phyloP scores from a whole-genome alignment of 2,329 filamentous ascomycete species.

The Microdochium nivale region DNA sequence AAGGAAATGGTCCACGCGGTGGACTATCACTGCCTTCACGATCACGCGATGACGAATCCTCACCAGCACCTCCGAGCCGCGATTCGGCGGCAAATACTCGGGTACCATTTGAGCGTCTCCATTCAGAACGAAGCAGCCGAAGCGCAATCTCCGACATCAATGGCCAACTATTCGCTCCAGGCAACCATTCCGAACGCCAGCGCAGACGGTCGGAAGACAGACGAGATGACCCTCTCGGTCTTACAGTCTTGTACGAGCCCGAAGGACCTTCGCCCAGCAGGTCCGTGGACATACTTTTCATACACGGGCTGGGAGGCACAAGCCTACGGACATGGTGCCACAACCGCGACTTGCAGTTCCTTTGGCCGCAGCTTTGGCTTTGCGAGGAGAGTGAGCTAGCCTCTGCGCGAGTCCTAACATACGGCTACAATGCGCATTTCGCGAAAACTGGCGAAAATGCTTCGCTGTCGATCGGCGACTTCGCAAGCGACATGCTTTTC shows the following conservation, averaged over 20 bases:
- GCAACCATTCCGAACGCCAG: not conserved
- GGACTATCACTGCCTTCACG: too few species aligned
- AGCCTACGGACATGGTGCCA: conserved; percentile 12
- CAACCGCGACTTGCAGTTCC: conserved; percentile 6
- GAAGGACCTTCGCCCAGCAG: conserved; percentile 3
- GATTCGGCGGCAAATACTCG: not conserved
- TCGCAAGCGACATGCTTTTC: conserved; percentile 14
- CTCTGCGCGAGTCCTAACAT: conserved; percentile 11
- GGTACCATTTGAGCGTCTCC: too few species aligned
- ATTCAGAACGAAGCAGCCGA: too few species aligned
- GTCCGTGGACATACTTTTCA: conserved; percentile 14
- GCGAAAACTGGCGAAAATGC: conserved; percentile 5
- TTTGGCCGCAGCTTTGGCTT: conserved; percentile 14
- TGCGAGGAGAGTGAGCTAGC: conserved; percentile 8
- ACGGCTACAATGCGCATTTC: conserved; percentile 15
- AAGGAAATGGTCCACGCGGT: not conserved
- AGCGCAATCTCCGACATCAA: not conserved
- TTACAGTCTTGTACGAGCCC: conserved; percentile 6
- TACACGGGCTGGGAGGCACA: conserved; percentile 16
- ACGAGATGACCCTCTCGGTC: conserved; percentile 7
- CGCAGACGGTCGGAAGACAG: not conserved
- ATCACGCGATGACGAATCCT: not conserved
- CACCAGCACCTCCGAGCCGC: not conserved
- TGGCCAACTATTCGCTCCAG: not conserved
- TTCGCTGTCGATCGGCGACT: conserved; percentile 10